phyloP scores from a whole-genome alignment of 2,329 filamentous ascomycete species.

The Chrysoporthe austroafricana region DNA sequence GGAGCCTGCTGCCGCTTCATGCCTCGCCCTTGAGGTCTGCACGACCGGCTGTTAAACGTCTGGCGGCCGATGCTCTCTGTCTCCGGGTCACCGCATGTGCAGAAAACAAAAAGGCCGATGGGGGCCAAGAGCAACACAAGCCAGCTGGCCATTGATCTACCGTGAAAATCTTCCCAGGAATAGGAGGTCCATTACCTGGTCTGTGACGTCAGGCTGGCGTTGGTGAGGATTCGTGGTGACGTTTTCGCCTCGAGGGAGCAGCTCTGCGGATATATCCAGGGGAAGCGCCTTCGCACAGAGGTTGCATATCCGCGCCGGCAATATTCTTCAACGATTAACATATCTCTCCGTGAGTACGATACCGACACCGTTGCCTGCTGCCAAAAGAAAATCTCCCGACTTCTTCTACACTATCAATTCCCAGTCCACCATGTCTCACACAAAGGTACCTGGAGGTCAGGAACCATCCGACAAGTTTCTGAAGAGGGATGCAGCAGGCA shows the following conservation, averaged over 20 bases:
- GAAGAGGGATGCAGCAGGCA: slow-evolving; percentile 19
- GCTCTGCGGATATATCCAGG: neutral
- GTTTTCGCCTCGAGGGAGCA: slow-evolving; percentile 1
- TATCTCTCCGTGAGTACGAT: neutral
- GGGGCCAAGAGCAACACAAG: neutral
- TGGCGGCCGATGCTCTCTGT: neutral
- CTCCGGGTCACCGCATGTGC: too few species aligned
- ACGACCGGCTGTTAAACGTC: neutral
- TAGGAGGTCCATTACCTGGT: neutral
- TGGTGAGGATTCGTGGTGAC: neutral
- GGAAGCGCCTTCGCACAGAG: neutral
- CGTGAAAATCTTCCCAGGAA: neutral
- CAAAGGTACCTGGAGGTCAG: slow-evolving; percentile 25
- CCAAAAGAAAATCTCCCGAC: neutral
- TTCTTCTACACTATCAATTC: neutral
- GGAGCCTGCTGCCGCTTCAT: neutral
- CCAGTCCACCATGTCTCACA: slow-evolving; percentile 20
- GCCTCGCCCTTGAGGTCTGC: neutral
- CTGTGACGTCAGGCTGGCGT: slow-evolving; percentile 11
- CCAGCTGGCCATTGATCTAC: neutral
- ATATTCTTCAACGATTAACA: too few species aligned
- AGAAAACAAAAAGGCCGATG: too few species aligned
- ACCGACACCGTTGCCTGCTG: neutral
- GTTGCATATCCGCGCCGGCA: neutral
- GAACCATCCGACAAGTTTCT: slow-evolving; percentile 28